Evolutionary conservation across 1,139 yeast species (phyloP), one percentile per base, ranked within the genome.

Genomic region (Meyerozyma athensensis): DNA sequence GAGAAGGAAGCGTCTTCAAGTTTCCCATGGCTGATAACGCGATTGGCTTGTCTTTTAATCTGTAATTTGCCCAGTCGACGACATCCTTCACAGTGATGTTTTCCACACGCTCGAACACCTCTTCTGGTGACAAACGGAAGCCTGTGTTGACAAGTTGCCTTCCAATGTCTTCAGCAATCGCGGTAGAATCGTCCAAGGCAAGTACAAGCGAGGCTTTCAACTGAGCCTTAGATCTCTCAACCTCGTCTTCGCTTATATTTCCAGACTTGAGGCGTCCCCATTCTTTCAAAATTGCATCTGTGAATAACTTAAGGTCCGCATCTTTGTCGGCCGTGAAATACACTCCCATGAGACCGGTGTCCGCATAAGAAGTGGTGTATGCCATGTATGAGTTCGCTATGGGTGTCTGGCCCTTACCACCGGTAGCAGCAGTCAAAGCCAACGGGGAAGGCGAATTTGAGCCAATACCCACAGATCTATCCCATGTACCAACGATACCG

Each of bases 401-500:
- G 6, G 86, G 82, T 6, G 61, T 52, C 24, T 66, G 64, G 7
- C 58, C 54, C 1, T 67, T 62, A 9, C 78, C 79, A 38, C 82
- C 77, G 45, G 85, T 77, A 30, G 86, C 83, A 13, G 90, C 81
- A 21, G 81, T 81, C 16, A 81, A 74, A 2, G 95, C 87, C 43
- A 92, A 74, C 5, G 92, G 86, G 0, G 89, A 79, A 1, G 89
- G 86, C 1, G 86, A 74, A 48, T 79, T 77, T 6, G 81, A 72
- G 7, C 86, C 86, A 17, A 79, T 65, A 28, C 96, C 96, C 44
- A 84, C 67, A 7, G 96, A 82, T 56, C 98, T 80, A 61, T 92
- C 98, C 97, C 97, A 92, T 54, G 90, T 86, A 32, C 98, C 98
- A 35, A 92, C 83, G 44, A 92, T 85, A 12, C 97, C 97, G 65